A percentile compares a stretch with the other conserved stretches of the same genome.
phyloP scores from a whole-genome alignment of 495 filamentous ascomycete species.

The Annulohypoxylon moriforme region DNA sequence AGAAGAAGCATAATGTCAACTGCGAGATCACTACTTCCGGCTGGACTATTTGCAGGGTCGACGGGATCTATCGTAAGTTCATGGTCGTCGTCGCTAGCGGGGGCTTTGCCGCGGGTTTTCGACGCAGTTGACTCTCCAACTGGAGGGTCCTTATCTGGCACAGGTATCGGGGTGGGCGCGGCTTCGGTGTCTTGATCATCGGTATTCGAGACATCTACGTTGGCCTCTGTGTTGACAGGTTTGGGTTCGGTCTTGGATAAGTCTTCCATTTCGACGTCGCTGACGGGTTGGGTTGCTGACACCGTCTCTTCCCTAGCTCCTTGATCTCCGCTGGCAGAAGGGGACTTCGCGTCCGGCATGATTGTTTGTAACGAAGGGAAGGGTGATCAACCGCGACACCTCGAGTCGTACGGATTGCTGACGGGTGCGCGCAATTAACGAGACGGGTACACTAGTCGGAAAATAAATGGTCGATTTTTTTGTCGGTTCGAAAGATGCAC shows the following conservation, averaged over 20 bases:
- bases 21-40: conserved; percentile 57
- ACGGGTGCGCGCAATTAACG: conserved; percentile 33
- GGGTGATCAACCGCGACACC: conserved; percentile 23
- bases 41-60: conserved; percentile 44
- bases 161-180: conserved; percentile 33
- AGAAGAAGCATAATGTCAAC: conserved; percentile 77
- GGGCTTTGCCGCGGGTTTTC: conserved; percentile 38
- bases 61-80: conserved; percentile 58
- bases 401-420: conserved; percentile 18
- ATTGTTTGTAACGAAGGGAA: conserved; percentile 31
- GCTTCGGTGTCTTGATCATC: conserved; percentile 39
- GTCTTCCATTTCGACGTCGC: conserved; percentile 49
- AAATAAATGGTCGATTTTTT: conserved; percentile 40
- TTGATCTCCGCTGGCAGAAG: conserved; percentile 44
- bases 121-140: conserved; percentile 33
- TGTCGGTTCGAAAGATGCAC: conserved; percentile 20
- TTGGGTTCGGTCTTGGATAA: conserved; percentile 41
- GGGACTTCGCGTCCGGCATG: conserved; percentile 43
- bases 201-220: conserved; percentile 18
- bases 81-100: conserved; percentile 38
- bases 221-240: conserved; percentile 37
- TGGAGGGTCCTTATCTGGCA: conserved; percentile 41
- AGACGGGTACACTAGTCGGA: conserved; percentile 12
- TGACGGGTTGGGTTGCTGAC: conserved; percentile 40
- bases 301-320: conserved; percentile 37